Percentiles rank a stretch among this genome's conserved stretches.
Evolutionary conservation across 208 protist species (phyloP).

Genomic region (Crithidia fasciculata): DNA sequence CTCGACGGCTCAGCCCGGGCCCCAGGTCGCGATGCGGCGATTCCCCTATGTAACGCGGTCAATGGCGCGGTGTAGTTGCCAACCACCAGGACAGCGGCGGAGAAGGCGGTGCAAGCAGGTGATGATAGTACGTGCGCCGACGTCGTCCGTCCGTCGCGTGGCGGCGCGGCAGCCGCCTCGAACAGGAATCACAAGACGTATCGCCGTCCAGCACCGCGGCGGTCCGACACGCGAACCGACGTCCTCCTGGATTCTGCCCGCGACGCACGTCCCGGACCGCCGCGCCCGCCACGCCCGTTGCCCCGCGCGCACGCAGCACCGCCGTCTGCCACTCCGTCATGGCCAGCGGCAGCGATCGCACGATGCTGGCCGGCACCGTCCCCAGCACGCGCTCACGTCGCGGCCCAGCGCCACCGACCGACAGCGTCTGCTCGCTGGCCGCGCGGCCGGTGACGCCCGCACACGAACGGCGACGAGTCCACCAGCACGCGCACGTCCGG

Average conservation of each 20-base stretch:
- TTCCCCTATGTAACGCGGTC: conserved; percentile 20
- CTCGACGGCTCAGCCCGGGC: conserved; percentile 18
- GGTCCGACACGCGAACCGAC: neutral
- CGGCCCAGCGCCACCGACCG: conserved; percentile 36
- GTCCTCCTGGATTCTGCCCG: too few relatives aligned
- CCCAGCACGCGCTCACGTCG: conserved; percentile 35
- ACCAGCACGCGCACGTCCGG: conserved; percentile 8
- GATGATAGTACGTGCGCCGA: conserved; percentile 23
- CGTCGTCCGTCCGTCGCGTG: conserved; percentile 6
- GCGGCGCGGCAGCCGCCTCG: conserved; percentile 26
- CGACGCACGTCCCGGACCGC: too few relatives aligned
- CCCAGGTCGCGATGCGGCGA: conserved; percentile 29
- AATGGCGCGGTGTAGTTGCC: conserved; percentile 50
- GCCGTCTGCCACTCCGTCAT: conserved; percentile 54
- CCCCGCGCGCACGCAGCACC: conserved; percentile 35
- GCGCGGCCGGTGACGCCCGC: conserved; percentile 18
- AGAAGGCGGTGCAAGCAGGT: conserved; percentile 35
- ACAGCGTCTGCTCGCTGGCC: conserved; percentile 27
- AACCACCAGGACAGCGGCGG: conserved; percentile 42
- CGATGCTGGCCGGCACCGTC: conserved; percentile 26
- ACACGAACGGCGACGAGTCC: conserved; percentile 34
- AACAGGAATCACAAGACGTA: conserved; percentile 36
- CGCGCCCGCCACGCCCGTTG: neutral
- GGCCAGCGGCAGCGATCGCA: too few relatives aligned
- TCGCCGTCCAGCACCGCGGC: conserved; percentile 9